Conservation (phyloP, 2,329 filamentous ascomycete genomes). For the Nemania serpens region DNA sequence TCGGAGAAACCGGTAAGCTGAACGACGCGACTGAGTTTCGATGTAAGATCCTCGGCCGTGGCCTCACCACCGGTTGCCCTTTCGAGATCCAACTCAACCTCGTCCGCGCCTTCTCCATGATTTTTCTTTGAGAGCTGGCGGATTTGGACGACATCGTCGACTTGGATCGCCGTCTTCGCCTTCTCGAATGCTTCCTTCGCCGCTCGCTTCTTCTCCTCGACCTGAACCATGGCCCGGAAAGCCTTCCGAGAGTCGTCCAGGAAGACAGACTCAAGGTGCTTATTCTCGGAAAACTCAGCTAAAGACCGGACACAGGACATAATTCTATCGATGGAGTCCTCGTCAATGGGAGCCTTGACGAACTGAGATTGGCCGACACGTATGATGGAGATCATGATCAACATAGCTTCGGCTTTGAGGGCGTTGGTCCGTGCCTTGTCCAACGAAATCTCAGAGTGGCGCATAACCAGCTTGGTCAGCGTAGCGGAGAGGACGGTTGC, state of each 20-base stretch:
- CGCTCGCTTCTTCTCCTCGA: constrained; percentile 97
- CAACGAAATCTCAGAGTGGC: constrained; percentile 88
- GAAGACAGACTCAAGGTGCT: constrained; percentile 90
- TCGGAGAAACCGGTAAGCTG: constrained; percentile 98
- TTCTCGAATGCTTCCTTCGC: constrained; percentile 91
- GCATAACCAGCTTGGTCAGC: constrained; percentile 96
- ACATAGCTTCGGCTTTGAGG: constrained; percentile 93
- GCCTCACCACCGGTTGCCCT: constrained; percentile 92
- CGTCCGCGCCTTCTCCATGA: constrained; percentile 76
- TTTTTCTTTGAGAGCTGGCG: constrained; percentile 94
- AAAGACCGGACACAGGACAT: constrained; percentile 96
- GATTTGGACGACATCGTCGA: constrained; percentile 93
- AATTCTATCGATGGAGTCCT: constrained; percentile 97
- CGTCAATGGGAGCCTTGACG: constrained; percentile 94
- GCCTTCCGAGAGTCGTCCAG: constrained; percentile 93
- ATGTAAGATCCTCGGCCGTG: constrained; percentile 81
- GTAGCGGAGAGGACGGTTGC: constrained; percentile 95
- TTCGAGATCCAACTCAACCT: constrained; percentile 88
- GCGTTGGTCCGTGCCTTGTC: constrained; percentile 90
- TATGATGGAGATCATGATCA: constrained; percentile 99
- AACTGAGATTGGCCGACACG: constrained; percentile 99
- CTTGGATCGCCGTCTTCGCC: constrained; percentile 90
- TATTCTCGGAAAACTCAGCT: constrained; percentile 86
- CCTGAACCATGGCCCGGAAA: constrained; percentile 95
- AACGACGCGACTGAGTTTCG: constrained; percentile 93